phyloP scores from a whole-genome alignment of 805 yeast species.

The Debaryomyces tyrocola region DNA sequence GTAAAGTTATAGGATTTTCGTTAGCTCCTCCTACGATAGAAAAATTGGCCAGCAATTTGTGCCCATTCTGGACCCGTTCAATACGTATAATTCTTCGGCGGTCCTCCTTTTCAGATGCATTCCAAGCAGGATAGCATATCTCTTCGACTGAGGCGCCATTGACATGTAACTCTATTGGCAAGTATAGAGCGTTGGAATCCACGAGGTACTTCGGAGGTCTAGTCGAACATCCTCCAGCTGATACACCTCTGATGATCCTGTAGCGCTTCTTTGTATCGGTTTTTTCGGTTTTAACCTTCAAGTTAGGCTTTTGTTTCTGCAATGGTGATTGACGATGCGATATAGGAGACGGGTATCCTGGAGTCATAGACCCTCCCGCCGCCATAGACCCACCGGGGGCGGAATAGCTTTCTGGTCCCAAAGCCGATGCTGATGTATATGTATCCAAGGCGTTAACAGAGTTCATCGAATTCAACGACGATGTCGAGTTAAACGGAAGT shows the following conservation, averaged over 20 bases:
- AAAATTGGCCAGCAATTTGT: slow-evolving; percentile 48
- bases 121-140: slow-evolving; percentile 55
- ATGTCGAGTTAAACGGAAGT: too few species aligned
- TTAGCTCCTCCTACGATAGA: slow-evolving; percentile 52
- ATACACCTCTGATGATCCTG: slow-evolving; percentile 54
- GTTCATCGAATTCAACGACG: background rate
- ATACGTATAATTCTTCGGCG: slow-evolving; percentile 58
- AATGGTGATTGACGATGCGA: background rate
- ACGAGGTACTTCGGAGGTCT: slow-evolving; percentile 50
- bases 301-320: background rate
- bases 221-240: slow-evolving; percentile 58
- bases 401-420: background rate
- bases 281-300: background rate
- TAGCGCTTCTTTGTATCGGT: slow-evolving; percentile 21
- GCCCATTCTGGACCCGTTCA: slow-evolving; percentile 52
- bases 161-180: slow-evolving; percentile 51
- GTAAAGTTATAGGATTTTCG: slow-evolving; percentile 42
- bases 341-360: background rate
- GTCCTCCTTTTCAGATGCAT: slow-evolving; percentile 43
- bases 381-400: too few species aligned
- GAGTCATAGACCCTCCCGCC: background rate
- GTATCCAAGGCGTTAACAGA: background rate
- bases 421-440: background rate
- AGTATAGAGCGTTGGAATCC: slow-evolving; percentile 25
- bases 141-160: slow-evolving; percentile 46